Conservation (phyloP, 306 rosid genomes). For the Trichosanthes cucumerina region DNA sequence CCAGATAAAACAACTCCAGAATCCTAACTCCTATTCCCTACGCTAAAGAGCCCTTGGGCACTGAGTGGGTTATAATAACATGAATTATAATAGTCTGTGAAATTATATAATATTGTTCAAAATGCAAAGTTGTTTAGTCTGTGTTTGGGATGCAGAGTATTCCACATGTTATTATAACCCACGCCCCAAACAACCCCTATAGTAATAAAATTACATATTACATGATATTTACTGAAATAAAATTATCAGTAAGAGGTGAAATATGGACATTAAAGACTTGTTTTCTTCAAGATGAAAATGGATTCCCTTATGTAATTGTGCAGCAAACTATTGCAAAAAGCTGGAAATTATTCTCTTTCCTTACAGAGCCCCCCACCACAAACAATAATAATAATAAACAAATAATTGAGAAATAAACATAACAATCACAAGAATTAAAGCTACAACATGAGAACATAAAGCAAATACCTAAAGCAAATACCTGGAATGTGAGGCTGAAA, state of each 20-base stretch:
- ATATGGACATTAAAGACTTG: not conserved
- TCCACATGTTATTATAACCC: too few species aligned
- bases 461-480: constrained; percentile 36
- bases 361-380: not conserved
- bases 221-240: not conserved
- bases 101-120: too few species aligned
- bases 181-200: too few species aligned
- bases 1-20: too few species aligned
- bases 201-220: not conserved
- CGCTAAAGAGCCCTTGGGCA: too few species aligned
- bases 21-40: too few species aligned
- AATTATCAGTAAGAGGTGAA: not conserved
- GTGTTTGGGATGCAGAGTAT: too few species aligned
- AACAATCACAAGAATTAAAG: constrained; percentile 5
- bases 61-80: too few species aligned
- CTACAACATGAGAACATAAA: not conserved
- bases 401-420: not conserved
- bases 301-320: not conserved
- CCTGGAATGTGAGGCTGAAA: constrained; percentile 87
- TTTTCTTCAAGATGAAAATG: not conserved
- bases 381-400: too few species aligned
- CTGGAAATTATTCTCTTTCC: not conserved
- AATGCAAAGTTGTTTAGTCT: too few species aligned
- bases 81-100: too few species aligned
- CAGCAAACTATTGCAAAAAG: not conserved